Evolutionary conservation across 495 filamentous ascomycete genomes (phyloP).

Genomic region (Cairneyella variabilis): DNA sequence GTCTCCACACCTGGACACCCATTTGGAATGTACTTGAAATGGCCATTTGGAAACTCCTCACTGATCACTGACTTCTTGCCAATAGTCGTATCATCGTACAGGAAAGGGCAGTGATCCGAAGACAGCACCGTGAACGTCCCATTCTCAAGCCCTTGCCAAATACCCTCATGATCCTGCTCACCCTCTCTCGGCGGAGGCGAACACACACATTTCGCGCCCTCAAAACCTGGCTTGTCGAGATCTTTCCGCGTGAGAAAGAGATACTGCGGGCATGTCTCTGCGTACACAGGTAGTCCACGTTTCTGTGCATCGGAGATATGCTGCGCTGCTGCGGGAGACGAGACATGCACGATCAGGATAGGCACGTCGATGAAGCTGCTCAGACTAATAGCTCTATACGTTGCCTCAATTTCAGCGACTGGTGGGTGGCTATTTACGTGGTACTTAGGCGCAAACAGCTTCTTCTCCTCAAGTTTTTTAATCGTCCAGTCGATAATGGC

Average conservation of each 20-base stretch:
- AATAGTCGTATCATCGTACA: constrained; percentile 42
- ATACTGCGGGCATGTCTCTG: constrained; percentile 65
- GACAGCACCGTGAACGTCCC: constrained; percentile 49
- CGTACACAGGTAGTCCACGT: constrained; percentile 51
- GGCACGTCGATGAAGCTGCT: constrained; percentile 52
- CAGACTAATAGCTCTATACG: constrained; percentile 54
- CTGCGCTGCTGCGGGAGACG: constrained; percentile 43
- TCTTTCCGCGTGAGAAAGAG: constrained; percentile 53
- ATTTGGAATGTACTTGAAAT: constrained; percentile 54
- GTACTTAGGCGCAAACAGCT: constrained; percentile 47
- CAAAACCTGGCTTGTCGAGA: constrained; percentile 46
- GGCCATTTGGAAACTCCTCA: constrained; percentile 39
- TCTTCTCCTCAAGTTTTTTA: constrained; percentile 38
- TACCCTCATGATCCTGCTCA: constrained; percentile 37
- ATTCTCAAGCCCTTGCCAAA: constrained; percentile 44
- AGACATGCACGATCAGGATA: constrained; percentile 54
- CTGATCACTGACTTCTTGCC: constrained; percentile 45
- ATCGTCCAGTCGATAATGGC: constrained; percentile 51
- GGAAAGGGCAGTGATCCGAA: constrained; percentile 54
- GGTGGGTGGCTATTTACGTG: constrained; percentile 50
- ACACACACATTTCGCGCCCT: constrained; percentile 51
- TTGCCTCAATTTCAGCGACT: constrained; percentile 54
- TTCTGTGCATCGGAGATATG: constrained; percentile 55
- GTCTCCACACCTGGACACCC: constrained; percentile 60
- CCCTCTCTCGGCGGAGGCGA: constrained; percentile 38